Evolutionary conservation across 768 basidiomycete genomes (phyloP), one percentile per base, ranked within the genome.

Genomic region (Exidia glandulosa): DNA sequence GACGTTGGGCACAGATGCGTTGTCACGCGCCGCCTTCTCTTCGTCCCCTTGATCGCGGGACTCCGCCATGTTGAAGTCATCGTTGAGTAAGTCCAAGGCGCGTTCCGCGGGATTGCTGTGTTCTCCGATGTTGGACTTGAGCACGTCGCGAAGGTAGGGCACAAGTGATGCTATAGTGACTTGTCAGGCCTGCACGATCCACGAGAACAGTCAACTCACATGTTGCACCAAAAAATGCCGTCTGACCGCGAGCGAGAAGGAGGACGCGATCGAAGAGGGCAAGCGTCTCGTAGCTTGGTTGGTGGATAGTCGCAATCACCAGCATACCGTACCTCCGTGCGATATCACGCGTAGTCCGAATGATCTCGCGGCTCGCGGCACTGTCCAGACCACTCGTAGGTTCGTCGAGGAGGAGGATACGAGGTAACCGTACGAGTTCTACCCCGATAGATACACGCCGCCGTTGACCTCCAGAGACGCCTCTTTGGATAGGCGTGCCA

Each of bases 381-480:
- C 81, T 78, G 65, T 81, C 81, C 9, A 83, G 71, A 16, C 82
- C 82, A 29, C 77, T 79, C 1, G 82, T 83, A 2, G 81, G 80
- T 65, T 84, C 85, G 62, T 88, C 85, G 2, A 87, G 74, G 54
- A 86, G 74, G 29, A 87, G 70, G 9, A 88, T 77, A 3, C 78
- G 76, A 60, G 85, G 84, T 41, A 76, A 74, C 19, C 82, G 79
- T 36, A 86, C 82, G 67, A 86, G 75, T 2, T 80, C 77, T 63
- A 79, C 80, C 10, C 81, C 85, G 47, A 83, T 79, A 12, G 80
- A 79, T 4, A 82, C 78, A 4, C 80, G 76, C n/a, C 85, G 76
- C 64, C 82, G 84, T 68, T 88, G 85, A 2, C 86, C 83, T 7
- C 83, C 84, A 25, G 80, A 82, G 36, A 86, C 81, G 1, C 85